phyloP scores from a whole-genome alignment of 2,329 filamentous ascomycete species.

The Cladophialophora immunda region DNA sequence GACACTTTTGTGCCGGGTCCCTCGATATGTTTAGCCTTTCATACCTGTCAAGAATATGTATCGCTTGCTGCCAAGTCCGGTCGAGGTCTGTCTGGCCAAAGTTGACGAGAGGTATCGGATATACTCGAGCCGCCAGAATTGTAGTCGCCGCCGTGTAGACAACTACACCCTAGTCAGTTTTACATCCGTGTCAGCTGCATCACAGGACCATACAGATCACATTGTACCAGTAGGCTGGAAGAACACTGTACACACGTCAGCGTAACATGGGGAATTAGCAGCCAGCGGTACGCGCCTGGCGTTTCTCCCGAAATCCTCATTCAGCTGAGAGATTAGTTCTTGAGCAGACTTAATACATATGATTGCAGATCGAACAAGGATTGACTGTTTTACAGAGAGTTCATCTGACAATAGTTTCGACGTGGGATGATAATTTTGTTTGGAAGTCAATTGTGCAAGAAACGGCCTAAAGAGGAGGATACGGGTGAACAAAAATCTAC shows the following conservation, averaged over 20 bases:
- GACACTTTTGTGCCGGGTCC: neutral
- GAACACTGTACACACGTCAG: neutral
- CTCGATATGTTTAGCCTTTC: neutral
- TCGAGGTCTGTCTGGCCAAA: neutral
- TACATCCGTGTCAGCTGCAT: neutral
- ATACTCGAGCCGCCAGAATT: neutral
- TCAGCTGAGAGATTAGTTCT: neutral
- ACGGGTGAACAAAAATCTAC: neutral
- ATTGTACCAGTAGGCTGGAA: neutral
- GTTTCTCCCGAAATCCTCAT: neutral
- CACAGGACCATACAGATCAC: neutral
- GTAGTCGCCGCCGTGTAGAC: neutral
- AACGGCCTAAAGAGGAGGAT: neutral
- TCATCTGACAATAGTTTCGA: neutral
- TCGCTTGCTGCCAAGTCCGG: neutral
- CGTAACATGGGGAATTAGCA: neutral
- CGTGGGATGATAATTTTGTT: neutral
- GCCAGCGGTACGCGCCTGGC: neutral
- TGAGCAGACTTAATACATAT: neutral
- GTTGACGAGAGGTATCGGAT: neutral
- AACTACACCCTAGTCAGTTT: neutral
- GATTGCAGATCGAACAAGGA: neutral
- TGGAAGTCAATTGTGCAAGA: constrained; percentile 1
- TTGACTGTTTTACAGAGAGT: neutral
- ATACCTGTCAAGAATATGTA: neutral